Conservation (phyloP, 1,139 yeast species). For the Candida neerlandica region DNA sequence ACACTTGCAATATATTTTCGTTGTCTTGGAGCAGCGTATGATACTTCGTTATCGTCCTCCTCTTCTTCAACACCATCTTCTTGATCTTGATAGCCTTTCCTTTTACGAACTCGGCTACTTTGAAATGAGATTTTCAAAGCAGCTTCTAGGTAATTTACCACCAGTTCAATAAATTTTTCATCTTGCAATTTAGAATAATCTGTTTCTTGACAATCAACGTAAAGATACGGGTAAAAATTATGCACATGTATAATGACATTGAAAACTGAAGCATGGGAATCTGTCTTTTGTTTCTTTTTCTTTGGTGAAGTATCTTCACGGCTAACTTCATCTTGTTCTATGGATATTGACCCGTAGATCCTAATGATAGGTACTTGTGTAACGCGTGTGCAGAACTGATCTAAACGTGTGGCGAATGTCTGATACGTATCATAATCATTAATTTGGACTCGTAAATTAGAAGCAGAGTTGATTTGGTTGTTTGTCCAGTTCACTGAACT, state of each 20-base stretch:
- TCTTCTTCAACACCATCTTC: constrained; percentile 15
- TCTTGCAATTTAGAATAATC: constrained; percentile 15
- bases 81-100: constrained; percentile 15
- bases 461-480: constrained; percentile 8
- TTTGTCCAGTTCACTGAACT: constrained; percentile 13
- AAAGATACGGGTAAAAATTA: constrained; percentile 82
- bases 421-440: constrained; percentile 70
- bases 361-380: constrained; percentile 73
- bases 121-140: constrained; percentile 22
- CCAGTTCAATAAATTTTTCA: constrained; percentile 13
- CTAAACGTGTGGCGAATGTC: constrained; percentile 34
- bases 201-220: constrained; percentile 48
- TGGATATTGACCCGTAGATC: constrained; percentile 67
- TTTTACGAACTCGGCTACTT: constrained; percentile 5
- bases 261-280: constrained; percentile 16
- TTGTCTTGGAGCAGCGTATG: constrained; percentile 3
- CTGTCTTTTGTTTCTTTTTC: constrained; percentile 10
- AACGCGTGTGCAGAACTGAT: constrained; percentile 33
- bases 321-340: constrained; percentile 8
- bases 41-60: constrained; percentile 12
- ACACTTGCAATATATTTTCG: constrained; percentile 64
- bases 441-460: constrained; percentile 42
- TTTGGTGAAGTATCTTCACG: constrained; percentile 6
- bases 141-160: constrained; percentile 24
- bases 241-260: constrained; percentile 67